Evolutionary conservation across 1,139 yeast genomes (phyloP), one percentile per base, ranked within the genome.

Genomic region (Saccharomyces hybrid): DNA sequence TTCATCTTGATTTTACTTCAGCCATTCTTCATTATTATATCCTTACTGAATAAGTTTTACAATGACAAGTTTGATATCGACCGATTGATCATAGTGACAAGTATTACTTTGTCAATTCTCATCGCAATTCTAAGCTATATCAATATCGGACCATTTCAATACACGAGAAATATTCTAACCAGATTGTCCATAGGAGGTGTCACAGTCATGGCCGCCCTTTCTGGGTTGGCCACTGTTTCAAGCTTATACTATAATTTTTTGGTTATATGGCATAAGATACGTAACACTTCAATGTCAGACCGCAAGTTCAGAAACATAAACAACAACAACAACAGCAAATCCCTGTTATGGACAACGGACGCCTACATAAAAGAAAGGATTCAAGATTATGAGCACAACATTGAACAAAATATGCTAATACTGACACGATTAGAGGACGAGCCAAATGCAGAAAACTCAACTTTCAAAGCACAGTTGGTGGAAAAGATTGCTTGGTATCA

Each of bases 181-280:
- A 81, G 86, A 58, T 72, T 87, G 3, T 83, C 88, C 2, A 77
- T 87, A 52, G 77, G 83, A 14, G 96, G 96, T 1, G 83, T 87
- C 27, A 81, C 88, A 0, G 73, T 84, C 44, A 83, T 86, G 78
- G 89, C 91, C 0, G 67, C 80, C 0, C 71, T 88, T 44, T 83
- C 90, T 2, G 95, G 95, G 0, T 74, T 87, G 48, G 93, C 93
- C 1, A 83, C 90, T 9, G 80, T 83, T 14, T 78, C 90, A n/a
- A 83, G 89, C 0, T 83, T 86, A 1, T 79, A 78, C 53, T 71
- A 74, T 70, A 57, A 74, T 58, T 51, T 73, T 42, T 21, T 48
- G 4, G 42, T 47, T 19, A 42, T 54, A 21, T 38, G 44, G 44
- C 44, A 38, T 16, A 38, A 38, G 44, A 9, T 38, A 8, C 24